Percentiles rank a stretch among this genome's conserved stretches.
Evolutionary conservation across 805 yeast genomes (phyloP).

Genomic region (Yamadazyma akitaensis): DNA sequence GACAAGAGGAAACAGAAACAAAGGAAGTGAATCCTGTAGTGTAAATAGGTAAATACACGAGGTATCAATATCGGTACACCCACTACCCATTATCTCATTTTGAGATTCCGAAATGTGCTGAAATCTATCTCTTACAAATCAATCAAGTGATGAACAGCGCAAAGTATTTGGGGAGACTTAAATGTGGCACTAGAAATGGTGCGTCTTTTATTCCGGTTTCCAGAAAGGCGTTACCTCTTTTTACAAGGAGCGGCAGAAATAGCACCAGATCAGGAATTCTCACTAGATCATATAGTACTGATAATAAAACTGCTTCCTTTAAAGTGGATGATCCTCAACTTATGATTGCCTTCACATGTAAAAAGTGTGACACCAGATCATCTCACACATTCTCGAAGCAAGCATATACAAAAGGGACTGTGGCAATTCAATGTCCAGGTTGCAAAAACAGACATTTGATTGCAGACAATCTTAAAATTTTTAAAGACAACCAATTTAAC

Average conservation of each 20-base stretch:
- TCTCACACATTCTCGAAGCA: constrained; percentile 91
- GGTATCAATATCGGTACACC: neutral
- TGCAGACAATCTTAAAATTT: constrained; percentile 71
- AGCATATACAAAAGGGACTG: constrained; percentile 84
- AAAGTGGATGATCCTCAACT: constrained; percentile 74
- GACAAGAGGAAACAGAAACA: constrained; percentile 12
- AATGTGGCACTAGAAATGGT: neutral
- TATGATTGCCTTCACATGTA: constrained; percentile 91
- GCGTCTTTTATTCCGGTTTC: neutral
- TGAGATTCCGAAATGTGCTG: neutral
- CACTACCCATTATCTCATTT: neutral
- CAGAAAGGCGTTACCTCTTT: no score
- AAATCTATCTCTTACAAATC: neutral
- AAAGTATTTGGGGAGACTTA: neutral
- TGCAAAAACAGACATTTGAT: constrained; percentile 86
- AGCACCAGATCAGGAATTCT: neutral
- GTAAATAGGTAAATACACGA: neutral
- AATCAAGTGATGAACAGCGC: neutral
- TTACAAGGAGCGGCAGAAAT: no score
- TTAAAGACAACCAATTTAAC: constrained; percentile 74
- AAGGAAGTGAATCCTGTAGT: constrained; percentile 1
- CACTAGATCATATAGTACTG: constrained; percentile 4
- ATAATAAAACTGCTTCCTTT: constrained; percentile 16
- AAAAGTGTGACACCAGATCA: constrained; percentile 77
- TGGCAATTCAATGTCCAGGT: constrained; percentile 86